phyloP scores from a whole-genome alignment of 345 rosid genomes.

The Heritiera littoralis region DNA sequence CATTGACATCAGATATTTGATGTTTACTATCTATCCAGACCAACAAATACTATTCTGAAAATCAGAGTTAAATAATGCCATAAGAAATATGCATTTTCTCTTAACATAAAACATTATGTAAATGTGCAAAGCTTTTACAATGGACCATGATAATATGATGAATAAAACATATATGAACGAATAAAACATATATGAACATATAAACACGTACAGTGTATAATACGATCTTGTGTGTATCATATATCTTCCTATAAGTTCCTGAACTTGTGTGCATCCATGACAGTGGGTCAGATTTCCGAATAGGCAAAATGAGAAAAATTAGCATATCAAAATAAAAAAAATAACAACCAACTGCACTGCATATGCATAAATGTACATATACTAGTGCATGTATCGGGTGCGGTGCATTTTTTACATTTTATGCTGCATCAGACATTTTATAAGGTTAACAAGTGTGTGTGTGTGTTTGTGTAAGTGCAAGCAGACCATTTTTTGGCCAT shows the following conservation, averaged over 20 bases:
- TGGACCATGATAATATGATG: not conserved
- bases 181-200: not conserved
- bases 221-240: not conserved
- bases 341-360: not conserved
- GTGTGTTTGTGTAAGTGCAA: not conserved
- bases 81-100: not conserved
- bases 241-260: not conserved
- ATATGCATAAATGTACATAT: not conserved
- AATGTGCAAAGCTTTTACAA: not conserved
- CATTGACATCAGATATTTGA: not conserved
- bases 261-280: not conserved
- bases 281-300: not conserved
- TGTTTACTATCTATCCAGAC: not conserved
- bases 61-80: not conserved
- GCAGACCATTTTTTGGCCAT: not conserved
- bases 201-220: not conserved
- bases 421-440: not conserved
- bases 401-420: conserved; percentile 3
- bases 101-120: too few species aligned
- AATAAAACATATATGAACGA: conserved; percentile 1
- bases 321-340: not conserved
- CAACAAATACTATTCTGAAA: not conserved
- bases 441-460: not conserved
- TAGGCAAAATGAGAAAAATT: not conserved
- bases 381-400: not conserved